A percentile compares a stretch with the other conserved stretches of the same genome.
Conservation (phyloP, 169 alveolate species). For the Plasmodium fragile region DNA sequence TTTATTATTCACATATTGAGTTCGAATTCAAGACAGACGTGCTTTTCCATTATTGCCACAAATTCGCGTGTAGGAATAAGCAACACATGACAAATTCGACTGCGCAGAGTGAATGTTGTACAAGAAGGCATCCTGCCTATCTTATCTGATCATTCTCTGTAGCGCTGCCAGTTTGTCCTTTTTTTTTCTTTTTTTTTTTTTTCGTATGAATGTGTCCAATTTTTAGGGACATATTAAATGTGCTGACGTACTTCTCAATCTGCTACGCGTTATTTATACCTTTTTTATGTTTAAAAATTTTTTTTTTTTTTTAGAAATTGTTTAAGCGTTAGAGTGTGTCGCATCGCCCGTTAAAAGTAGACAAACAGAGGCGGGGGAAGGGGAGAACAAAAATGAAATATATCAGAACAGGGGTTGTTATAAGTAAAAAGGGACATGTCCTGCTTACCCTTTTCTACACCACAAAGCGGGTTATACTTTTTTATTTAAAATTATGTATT, state of each 20-base stretch:
- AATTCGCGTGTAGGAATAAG: neutral
- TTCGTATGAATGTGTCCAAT: neutral
- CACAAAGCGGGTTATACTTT: neutral
- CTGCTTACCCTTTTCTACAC: neutral
- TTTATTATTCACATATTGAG: neutral
- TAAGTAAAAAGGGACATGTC: neutral
- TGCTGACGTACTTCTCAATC: neutral
- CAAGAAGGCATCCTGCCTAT: neutral
- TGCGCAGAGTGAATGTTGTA: neutral
- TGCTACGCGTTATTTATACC: neutral
- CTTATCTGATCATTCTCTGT: neutral
- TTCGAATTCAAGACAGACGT: neutral
- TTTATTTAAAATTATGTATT: neutral
- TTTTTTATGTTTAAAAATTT: neutral
- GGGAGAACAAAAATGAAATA: neutral
- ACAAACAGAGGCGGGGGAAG: neutral
- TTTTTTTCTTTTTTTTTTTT: constrained; percentile 2
- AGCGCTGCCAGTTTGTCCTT: neutral
- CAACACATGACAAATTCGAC: neutral
- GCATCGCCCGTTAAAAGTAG: neutral
- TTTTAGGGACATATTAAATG: neutral
- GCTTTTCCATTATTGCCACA: neutral
- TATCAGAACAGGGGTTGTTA: neutral
- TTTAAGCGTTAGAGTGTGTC: neutral
- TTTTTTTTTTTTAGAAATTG: neutral